These are phyloP conservation scores for Pluteus cervinus DNA, from an alignment of 768 basidiomycete genomes.

Conservation along the genomic window DNA sequence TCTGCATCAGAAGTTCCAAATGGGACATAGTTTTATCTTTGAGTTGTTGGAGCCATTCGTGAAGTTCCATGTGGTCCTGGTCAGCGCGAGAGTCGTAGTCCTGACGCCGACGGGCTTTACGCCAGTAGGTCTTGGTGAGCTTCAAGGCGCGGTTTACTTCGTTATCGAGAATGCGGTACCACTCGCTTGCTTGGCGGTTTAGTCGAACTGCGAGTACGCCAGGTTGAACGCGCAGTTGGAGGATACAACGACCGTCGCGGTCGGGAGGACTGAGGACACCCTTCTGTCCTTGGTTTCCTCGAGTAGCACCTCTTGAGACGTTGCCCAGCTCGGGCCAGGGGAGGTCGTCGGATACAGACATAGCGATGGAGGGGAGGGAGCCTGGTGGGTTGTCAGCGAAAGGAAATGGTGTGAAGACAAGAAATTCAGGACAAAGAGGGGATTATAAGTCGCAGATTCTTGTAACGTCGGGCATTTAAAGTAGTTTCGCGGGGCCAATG, in stretches of 20 bases:
- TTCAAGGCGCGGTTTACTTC: slow-evolving; percentile 80
- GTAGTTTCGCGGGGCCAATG: slow-evolving; percentile 1
- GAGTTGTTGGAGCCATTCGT: slow-evolving; percentile 83
- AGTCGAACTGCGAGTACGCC: slow-evolving; percentile 73
- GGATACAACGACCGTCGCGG: slow-evolving; percentile 64
- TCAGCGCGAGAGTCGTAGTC: slow-evolving; percentile 82
- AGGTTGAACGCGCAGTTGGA: slow-evolving; percentile 81
- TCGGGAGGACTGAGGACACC: slow-evolving; percentile 69
- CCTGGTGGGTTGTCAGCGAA: slow-evolving; percentile 11
- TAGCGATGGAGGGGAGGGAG: slow-evolving; percentile 23
- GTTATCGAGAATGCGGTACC: slow-evolving; percentile 73
- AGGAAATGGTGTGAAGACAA: slow-evolving; percentile 15
- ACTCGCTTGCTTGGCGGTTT: slow-evolving; percentile 74
- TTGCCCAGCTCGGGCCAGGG: slow-evolving; percentile 86
- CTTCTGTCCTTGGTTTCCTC: slow-evolving; percentile 85
- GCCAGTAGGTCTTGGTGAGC: slow-evolving; percentile 82
- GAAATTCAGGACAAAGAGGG: slow-evolving; percentile 1
- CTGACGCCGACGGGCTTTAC: slow-evolving; percentile 75
- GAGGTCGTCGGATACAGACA: slow-evolving; percentile 65
- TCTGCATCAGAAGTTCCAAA: slow-evolving; percentile 81
- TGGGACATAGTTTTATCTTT: slow-evolving; percentile 90
- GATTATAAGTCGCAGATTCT: slow-evolving; percentile 2
- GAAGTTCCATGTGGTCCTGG: slow-evolving; percentile 85
- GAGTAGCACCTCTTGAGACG: slow-evolving; percentile 75
- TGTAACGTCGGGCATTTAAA: background rate